phyloP scores from a whole-genome alignment of 768 basidiomycete species.

The Botryobasidium botryosum region DNA sequence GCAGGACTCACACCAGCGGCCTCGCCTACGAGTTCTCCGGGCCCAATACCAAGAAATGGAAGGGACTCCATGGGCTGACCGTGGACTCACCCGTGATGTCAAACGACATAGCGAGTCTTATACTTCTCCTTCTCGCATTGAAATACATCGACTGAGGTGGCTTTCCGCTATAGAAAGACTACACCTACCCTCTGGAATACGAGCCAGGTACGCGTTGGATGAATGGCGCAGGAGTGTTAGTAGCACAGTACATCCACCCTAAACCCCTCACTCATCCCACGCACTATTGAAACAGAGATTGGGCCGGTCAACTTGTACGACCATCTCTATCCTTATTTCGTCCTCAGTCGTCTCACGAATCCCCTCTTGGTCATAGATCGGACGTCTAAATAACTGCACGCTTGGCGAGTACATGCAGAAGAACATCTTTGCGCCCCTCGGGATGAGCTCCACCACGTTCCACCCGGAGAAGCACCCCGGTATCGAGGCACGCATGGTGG shows the following conservation, averaged over 20 bases:
- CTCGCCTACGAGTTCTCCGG: background rate
- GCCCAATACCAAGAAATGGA: too few relatives aligned
- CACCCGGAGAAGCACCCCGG: background rate
- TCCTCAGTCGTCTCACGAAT: too few relatives aligned
- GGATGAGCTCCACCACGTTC: background rate
- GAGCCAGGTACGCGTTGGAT: background rate
- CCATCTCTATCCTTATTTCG: background rate
- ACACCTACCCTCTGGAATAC: background rate
- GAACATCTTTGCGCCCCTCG: background rate
- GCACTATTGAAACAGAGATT: background rate
- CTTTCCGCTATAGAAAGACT: too few relatives aligned
- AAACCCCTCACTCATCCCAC: background rate
- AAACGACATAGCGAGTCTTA: too few relatives aligned
- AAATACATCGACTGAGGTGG: too few relatives aligned
- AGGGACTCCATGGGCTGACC: too few relatives aligned
- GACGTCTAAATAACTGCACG: too few relatives aligned
- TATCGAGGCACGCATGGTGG: background rate
- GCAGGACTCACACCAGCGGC: background rate
- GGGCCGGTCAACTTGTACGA: background rate
- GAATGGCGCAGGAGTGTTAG: background rate
- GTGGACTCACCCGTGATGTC: too few relatives aligned
- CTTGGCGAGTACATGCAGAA: background rate
- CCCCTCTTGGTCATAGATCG: too few relatives aligned
- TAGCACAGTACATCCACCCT: background rate
- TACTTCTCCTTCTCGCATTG: too few relatives aligned